Base-by-base conservation (phyloP, 805 yeast genomes). In the Ogataea thermomethanolica region DNA sequence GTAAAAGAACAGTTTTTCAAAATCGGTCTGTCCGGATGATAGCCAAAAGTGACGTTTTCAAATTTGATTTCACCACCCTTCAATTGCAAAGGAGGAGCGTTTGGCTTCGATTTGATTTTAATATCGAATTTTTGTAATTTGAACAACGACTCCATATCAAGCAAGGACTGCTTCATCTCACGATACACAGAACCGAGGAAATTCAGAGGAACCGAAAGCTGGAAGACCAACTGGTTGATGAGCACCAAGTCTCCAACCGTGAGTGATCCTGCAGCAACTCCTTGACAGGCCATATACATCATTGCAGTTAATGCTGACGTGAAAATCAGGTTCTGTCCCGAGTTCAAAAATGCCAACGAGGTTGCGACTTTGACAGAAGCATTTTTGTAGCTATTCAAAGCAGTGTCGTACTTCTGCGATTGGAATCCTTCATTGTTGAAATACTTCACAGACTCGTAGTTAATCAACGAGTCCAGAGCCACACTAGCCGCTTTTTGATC, bases 281-380 rank as follows among this genome's bases (percentile, higher is more conserved):
- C 98, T 40, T 80, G 78, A 54, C 96, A 87, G 11, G 96, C 97
- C 95, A 93, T 82, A 61, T 86, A 93, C 99, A 93, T 93, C 95
- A 93, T 93, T 2, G 81, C 85, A 1, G 99, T 93, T 48, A 93
- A 68, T 1, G 99, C 98, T 29, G 85, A 64, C 0, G 97, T 86
- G 65, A 85, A 85, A 24, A 85, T 85, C 40, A 84, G 52, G 56
- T 81, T 84, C 59, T 85, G 95, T 12, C 95, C 95, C 0, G 88
- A 72, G 49, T 85, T 85, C 45, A 85, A 67, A 54, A 74, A 85
- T 17, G 93, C 89, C 46, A 85, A 66, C 1, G 93, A 84, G 3
- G 91, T 85, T 2, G 91, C 89, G n/a, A 85, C 87, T 56, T 84
- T 83, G 49, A 85, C 79, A 22, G 81, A 78, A 2, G 89, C 78